Conservation (phyloP, 2,329 filamentous ascomycete species). For the Geosmithia flava region DNA sequence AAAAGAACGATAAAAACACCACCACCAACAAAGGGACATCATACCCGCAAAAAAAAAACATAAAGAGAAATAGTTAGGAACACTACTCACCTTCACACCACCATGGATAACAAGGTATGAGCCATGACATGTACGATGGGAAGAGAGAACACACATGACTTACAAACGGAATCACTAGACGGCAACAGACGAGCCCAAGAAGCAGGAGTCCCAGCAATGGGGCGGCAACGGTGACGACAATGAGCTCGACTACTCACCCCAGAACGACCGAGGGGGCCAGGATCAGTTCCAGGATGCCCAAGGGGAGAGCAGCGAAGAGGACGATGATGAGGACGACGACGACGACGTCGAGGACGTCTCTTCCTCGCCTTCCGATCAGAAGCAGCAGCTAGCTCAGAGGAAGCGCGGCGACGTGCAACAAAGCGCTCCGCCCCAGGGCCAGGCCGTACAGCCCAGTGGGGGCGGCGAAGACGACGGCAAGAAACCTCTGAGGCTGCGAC, state of each 20-base stretch:
- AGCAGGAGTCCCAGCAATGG: constrained; percentile 4
- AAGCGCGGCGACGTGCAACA: neutral
- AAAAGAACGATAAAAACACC: too few relatives aligned
- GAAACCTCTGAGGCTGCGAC: constrained; percentile 7
- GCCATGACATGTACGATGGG: neutral
- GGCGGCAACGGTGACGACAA: constrained; percentile 2
- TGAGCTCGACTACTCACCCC: constrained; percentile 4
- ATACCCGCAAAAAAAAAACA: too few relatives aligned
- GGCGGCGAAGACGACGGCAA: constrained; percentile 2
- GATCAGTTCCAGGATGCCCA: constrained; percentile 4
- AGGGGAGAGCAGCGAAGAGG: constrained; percentile 2
- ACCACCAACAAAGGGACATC: too few relatives aligned
- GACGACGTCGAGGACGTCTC: constrained; percentile 2
- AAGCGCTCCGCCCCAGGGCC: neutral
- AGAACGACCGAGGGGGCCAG: constrained; percentile 3
- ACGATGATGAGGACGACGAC: constrained; percentile 4
- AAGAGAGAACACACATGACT: neutral
- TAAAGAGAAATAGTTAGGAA: too few relatives aligned
- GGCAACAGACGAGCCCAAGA: neutral
- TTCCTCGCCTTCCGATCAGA: neutral
- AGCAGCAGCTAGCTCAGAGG: constrained; percentile 3
- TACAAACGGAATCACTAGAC: neutral
- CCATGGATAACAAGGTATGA: neutral
- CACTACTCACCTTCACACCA: neutral
- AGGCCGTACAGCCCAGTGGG: constrained; percentile 1